These are phyloP conservation scores for Baeospora myosura DNA, from an alignment of 1,284 basidiomycete species.

Conservation along the genomic window DNA sequence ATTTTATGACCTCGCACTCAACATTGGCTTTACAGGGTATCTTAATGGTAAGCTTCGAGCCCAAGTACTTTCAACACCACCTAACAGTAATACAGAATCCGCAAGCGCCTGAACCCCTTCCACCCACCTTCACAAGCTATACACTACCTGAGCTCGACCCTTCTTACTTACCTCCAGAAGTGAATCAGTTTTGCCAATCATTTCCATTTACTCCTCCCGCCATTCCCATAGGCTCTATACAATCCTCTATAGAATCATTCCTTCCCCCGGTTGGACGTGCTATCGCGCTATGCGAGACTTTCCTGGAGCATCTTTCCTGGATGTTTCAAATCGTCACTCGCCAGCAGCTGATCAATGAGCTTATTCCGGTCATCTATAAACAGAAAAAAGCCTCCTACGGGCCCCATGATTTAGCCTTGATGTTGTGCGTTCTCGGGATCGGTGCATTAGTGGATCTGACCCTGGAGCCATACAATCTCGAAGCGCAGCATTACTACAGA, in stretches of 20 bases:
- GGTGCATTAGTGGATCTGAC: slow-evolving; percentile 43
- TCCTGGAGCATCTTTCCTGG: slow-evolving; percentile 46
- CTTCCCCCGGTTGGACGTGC: slow-evolving; percentile 36
- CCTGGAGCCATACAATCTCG: slow-evolving; percentile 40
- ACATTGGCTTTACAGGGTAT: slow-evolving; percentile 27
- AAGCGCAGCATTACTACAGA: slow-evolving; percentile 48
- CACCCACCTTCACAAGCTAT: slow-evolving; percentile 9
- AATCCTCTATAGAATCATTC: slow-evolving; percentile 34
- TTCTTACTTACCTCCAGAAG: slow-evolving; percentile 34
- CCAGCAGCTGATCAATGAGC: slow-evolving; percentile 34
- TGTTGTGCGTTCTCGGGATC: slow-evolving; percentile 43
- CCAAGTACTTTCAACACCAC: too few relatives aligned
- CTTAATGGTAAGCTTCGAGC: slow-evolving; percentile 33
- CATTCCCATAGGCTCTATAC: slow-evolving; percentile 24
- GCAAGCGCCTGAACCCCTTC: slow-evolving; percentile 15
- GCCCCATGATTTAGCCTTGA: slow-evolving; percentile 43
- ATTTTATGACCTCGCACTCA: slow-evolving; percentile 3
- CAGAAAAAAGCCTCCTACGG: slow-evolving; percentile 26
- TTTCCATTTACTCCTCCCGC: slow-evolving; percentile 37
- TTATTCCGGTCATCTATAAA: slow-evolving; percentile 40
- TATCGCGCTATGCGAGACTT: slow-evolving; percentile 36
- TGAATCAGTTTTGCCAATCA: slow-evolving; percentile 29
- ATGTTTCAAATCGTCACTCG: slow-evolving; percentile 44
- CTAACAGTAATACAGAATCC: slow-evolving; percentile 13
- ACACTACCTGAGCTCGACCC: slow-evolving; percentile 30